phyloP scores from a whole-genome alignment of 345 rosid species.

The Bruguiera parviflora region DNA sequence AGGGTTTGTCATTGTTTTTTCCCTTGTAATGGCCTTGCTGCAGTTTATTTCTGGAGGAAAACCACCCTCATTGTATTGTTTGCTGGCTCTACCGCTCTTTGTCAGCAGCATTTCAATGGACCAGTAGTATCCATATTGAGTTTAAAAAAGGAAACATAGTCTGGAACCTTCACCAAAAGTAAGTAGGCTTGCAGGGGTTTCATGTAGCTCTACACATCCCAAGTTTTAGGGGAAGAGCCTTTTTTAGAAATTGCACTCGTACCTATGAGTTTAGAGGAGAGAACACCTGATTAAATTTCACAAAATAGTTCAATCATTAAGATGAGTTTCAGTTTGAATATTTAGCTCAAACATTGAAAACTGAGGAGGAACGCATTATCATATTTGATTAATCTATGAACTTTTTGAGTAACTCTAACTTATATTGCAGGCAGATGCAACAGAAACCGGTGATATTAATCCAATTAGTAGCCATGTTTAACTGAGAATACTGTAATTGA shows the following conservation, averaged over 20 bases:
- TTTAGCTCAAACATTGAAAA: not conserved
- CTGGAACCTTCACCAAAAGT: not conserved
- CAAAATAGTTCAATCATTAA: not conserved
- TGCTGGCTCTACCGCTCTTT: conserved; percentile 79
- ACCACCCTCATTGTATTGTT: conserved; percentile 70
- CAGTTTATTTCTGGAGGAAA: conserved; percentile 91
- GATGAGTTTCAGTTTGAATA: not conserved
- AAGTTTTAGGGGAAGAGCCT: not conserved
- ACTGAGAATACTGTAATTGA: too few relatives aligned
- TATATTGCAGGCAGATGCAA: too few relatives aligned
- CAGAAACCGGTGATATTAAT: too few relatives aligned
- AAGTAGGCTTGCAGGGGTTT: not conserved
- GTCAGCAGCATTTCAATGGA: conserved; percentile 73
- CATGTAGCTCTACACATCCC: not conserved
- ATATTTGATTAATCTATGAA: too few relatives aligned
- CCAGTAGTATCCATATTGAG: conserved; percentile 75
- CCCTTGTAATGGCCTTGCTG: conserved; percentile 81
- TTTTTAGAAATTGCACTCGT: not conserved
- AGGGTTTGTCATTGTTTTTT: conserved; percentile 94
- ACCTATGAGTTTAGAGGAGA: not conserved
- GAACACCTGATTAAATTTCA: not conserved
- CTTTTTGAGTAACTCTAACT: too few relatives aligned
- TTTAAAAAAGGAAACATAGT: conserved; percentile 64
- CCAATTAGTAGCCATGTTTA: too few relatives aligned
- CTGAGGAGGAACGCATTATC: too few relatives aligned